These are phyloP conservation scores for Cucurbita moschata DNA, from an alignment of 306 rosid species.

Conservation along the genomic window DNA sequence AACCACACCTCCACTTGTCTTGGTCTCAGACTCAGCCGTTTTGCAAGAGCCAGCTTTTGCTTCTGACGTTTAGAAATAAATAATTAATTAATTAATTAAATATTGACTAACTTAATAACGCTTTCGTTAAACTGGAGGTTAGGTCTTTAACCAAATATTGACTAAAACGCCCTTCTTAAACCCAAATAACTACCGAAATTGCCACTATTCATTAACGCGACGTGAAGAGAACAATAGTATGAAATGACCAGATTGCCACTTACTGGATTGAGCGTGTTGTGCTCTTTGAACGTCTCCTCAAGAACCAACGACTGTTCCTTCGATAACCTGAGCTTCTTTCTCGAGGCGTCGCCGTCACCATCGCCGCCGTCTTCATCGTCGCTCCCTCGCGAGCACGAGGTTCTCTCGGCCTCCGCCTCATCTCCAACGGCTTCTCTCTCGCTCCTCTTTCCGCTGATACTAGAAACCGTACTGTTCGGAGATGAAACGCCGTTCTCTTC, in stretches of 20 bases:
- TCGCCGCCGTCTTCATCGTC: slow-evolving; percentile 51
- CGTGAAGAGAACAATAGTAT: not conserved
- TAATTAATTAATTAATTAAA: not conserved
- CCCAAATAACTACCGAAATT: not conserved
- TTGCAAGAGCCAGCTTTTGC: slow-evolving; percentile 83
- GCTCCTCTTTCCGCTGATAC: slow-evolving; percentile 66
- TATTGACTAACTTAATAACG: no score
- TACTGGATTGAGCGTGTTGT: slow-evolving; percentile 72
- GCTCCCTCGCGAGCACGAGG: slow-evolving; percentile 50
- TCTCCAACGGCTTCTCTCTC: slow-evolving; percentile 54
- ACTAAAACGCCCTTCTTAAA: slow-evolving; percentile 1
- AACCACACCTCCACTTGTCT: slow-evolving; percentile 99
- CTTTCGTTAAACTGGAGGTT: no score
- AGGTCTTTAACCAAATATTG: not conserved
- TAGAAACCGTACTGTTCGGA: slow-evolving; percentile 81
- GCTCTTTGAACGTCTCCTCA: slow-evolving; percentile 85
- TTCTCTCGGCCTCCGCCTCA: slow-evolving; percentile 51
- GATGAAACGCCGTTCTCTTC: slow-evolving; percentile 71
- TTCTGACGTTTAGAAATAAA: slow-evolving; percentile 24
- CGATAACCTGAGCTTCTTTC: slow-evolving; percentile 73
- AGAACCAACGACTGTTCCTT: slow-evolving; percentile 73
- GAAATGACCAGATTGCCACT: slow-evolving; percentile 18
- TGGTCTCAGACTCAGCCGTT: slow-evolving; percentile 60
- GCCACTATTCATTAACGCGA: not conserved
- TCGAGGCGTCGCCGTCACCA: slow-evolving; percentile 38